Percentiles rank a stretch among this genome's conserved stretches.
These are phyloP conservation scores for Gomphus bonarii DNA, from an alignment of 1,284 basidiomycete genomes.

Conservation along the genomic window DNA sequence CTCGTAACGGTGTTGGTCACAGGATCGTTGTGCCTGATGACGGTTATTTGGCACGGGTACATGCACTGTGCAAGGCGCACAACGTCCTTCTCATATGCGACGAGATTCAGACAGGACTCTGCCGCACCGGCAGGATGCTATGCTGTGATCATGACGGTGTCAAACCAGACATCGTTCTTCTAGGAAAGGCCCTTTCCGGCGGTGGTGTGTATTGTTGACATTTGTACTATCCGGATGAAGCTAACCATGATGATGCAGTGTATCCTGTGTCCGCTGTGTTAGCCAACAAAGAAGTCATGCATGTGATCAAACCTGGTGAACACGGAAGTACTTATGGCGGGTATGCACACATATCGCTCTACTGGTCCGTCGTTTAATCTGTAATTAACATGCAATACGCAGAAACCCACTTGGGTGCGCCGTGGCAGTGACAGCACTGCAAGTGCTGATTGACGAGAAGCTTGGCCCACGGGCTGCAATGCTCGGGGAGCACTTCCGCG, in stretches of 20 bases:
- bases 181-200: conserved; percentile 94
- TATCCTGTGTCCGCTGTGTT: conserved; percentile 96
- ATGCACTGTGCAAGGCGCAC: conserved; percentile 84
- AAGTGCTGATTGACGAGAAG: conserved; percentile 82
- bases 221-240: neutral
- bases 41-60: conserved; percentile 75
- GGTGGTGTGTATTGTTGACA: conserved; percentile 48
- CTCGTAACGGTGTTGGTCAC: conserved; percentile 9
- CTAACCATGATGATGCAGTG: conserved; percentile 34
- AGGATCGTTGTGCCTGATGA: conserved; percentile 89
- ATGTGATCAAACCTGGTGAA: conserved; percentile 93
- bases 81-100: conserved; percentile 95
- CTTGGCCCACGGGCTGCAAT: conserved; percentile 69
- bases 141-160: conserved; percentile 84
- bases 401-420: conserved; percentile 95
- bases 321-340: conserved; percentile 96
- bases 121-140: conserved; percentile 81
- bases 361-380: conserved; percentile 1
- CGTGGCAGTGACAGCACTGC: conserved; percentile 84
- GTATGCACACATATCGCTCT: conserved; percentile 28
- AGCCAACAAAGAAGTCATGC: conserved; percentile 85
- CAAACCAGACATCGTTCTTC: conserved; percentile 85
- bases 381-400: conserved; percentile 4
- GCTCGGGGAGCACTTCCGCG: conserved; percentile 79
- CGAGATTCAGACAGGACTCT: conserved; percentile 92